Evolutionary conservation across 805 yeast genomes (phyloP), one percentile per base, ranked within the genome.

Genomic region (Candida arabinofermentans): DNA sequence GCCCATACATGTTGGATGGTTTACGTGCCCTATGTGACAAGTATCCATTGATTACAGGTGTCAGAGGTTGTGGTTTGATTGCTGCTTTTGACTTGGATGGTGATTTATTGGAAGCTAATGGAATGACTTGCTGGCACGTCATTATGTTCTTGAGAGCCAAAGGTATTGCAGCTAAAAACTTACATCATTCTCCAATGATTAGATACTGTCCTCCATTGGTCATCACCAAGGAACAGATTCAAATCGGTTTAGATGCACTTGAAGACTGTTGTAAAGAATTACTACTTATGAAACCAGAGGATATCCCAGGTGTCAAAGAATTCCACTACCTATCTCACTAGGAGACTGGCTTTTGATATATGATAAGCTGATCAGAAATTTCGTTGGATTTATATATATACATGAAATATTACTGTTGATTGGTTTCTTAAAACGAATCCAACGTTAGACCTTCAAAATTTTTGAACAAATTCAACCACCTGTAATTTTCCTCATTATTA

Each of bases 91-190:
- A 53, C 37, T 37, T 55, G 16, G 40, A 54, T 34, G 33, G 39
- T 17, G 36, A 43, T 12, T 23, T 48, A 12, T 38, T 57, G 13
- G 42, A 24, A 10, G 13, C 42, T 6, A 37, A 35, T 5, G 44
- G 46, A 6, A 43, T 53, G 48, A 47, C 43, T 17, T 36, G 42
- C 8, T 57, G 59, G 61, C 59, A 57, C 33, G 47, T 55, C 19
- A 47, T 52, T 33, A 54, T 57, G 61, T 53, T 41, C 24, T 36
- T 57, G 36, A 48, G 57, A 26, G 58, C 59, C 3, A 52, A 49
- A 42, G 59, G 59, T 16, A 53, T 57, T 30, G 53, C 57, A 2
- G 49, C 51, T 37, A 56, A 56, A 29, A 51, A n/a, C n/a, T n/a
- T 51, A 50, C 58, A 54, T 13, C 59, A 50, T 34, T 48, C 38